These are phyloP conservation scores for Neurospora sp. DNA, from an alignment of 495 filamentous ascomycete species.

Conservation along the genomic window DNA sequence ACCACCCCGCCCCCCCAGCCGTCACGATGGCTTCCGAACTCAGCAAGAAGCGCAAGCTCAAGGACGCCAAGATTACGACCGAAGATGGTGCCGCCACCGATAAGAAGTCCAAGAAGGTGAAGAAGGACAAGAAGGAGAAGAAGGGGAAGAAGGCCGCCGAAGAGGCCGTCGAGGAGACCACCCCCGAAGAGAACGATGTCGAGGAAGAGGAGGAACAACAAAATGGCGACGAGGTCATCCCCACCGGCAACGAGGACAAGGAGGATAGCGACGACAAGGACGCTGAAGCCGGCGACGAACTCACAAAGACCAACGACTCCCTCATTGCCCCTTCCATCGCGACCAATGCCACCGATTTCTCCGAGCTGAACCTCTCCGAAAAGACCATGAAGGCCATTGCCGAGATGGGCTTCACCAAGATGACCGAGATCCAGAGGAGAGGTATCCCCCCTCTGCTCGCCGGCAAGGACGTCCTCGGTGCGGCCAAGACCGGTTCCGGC, in stretches of 20 bases:
- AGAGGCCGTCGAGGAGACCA: constrained; percentile 12
- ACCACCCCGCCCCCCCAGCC: background rate
- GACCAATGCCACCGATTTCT: constrained; percentile 43
- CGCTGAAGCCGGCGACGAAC: constrained; percentile 12
- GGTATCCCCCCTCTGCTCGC: constrained; percentile 82
- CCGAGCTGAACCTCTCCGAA: constrained; percentile 73
- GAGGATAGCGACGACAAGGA: constrained; percentile 17
- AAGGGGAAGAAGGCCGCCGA: constrained; percentile 6
- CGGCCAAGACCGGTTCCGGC: constrained; percentile 92
- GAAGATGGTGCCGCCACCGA: constrained; percentile 11
- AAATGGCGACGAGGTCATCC: constrained; percentile 3
- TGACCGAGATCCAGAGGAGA: constrained; percentile 91
- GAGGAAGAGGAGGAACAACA: background rate
- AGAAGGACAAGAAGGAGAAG: constrained; percentile 14
- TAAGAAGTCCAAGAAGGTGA: constrained; percentile 22
- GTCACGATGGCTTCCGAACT: constrained; percentile 27
- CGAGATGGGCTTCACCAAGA: constrained; percentile 84
- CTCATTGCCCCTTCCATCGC: constrained; percentile 21
- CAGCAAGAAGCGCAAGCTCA: constrained; percentile 39
- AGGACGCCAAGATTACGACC: constrained; percentile 26
- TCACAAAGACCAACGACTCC: constrained; percentile 10
- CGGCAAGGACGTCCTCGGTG: constrained; percentile 88
- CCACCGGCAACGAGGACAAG: constrained; percentile 12
- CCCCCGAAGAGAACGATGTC: constrained; percentile 6
- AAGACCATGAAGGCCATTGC: constrained; percentile 81